Evolutionary conservation across 805 yeast species (phyloP).

Genomic region (Candida tibetensis): DNA sequence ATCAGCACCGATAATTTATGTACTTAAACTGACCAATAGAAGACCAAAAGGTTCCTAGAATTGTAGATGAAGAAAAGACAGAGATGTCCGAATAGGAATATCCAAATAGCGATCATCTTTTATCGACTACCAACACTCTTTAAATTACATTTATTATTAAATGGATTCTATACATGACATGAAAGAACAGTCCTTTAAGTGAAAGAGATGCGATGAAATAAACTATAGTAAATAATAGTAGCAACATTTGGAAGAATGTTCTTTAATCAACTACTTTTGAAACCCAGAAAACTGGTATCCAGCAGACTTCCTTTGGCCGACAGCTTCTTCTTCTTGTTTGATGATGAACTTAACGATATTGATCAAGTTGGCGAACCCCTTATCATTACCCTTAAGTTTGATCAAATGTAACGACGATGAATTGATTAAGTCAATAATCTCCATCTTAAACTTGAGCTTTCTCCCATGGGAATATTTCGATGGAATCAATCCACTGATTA

Average conservation of each 20-base stretch:
- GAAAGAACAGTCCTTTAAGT: too few species aligned
- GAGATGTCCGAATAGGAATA: not conserved
- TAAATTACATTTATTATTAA: too few species aligned
- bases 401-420: constrained; percentile 41
- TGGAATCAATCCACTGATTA: constrained; percentile 48
- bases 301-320: constrained; percentile 11
- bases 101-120: too few species aligned
- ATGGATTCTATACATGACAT: too few species aligned
- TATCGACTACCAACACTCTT: too few species aligned
- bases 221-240: too few species aligned
- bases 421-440: constrained; percentile 36
- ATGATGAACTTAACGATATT: constrained; percentile 45
- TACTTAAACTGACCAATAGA: too few species aligned
- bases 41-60: too few species aligned
- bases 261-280: constrained; percentile 5
- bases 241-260: too few species aligned
- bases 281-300: constrained; percentile 12
- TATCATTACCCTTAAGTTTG: constrained; percentile 45
- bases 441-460: constrained; percentile 46
- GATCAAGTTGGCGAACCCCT: constrained; percentile 42
- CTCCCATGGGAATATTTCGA: constrained; percentile 43
- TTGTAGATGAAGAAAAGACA: too few species aligned
- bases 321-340: constrained; percentile 38
- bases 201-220: too few species aligned
- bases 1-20: too few species aligned